Evolutionary conservation across 192 early-diverging fungal genomes (phyloP).

Genomic region (Phlyctochytrium bullatum): DNA sequence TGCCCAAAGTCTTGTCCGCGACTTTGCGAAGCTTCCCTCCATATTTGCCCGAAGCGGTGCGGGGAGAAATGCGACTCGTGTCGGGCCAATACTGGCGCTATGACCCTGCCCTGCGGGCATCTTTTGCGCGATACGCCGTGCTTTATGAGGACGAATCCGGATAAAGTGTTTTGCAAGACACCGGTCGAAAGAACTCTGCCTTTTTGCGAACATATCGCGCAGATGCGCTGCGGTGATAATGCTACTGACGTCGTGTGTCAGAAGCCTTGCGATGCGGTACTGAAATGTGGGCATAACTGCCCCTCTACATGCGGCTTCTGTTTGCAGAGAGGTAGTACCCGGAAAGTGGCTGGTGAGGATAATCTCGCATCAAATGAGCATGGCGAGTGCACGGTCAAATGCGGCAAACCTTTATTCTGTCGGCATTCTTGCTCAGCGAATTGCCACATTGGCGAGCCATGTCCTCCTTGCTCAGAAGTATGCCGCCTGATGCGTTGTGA

Average conservation of each 20-base stretch:
- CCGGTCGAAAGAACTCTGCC: conserved; percentile 25
- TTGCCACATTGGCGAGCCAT: conserved; percentile 21
- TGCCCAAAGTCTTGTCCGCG: conserved; percentile 46
- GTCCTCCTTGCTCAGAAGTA: conserved; percentile 39
- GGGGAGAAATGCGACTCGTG: conserved; percentile 47
- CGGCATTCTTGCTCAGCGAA: conserved; percentile 27
- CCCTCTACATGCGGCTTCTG: conserved; percentile 37
- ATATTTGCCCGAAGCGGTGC: conserved; percentile 46
- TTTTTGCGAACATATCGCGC: conserved; percentile 39
- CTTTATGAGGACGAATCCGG: no score
- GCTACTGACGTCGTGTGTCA: conserved; percentile 17
- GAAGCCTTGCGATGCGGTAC: conserved; percentile 14
- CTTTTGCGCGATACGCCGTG: no score
- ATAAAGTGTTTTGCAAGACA: conserved; percentile 14
- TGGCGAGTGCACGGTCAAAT: conserved; percentile 6
- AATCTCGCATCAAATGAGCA: no score
- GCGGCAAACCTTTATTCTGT: conserved; percentile 40
- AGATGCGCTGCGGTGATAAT: conserved; percentile 25
- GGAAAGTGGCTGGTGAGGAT: no score
- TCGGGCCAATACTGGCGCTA: not conserved
- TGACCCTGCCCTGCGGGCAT: conserved; percentile 35
- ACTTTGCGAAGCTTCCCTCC: conserved; percentile 37
- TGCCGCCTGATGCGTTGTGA: conserved; percentile 40
- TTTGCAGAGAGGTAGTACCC: conserved; percentile 16
- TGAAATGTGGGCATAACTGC: conserved; percentile 47